Evolutionary conservation across 164 flowering plant species (phyloP), one percentile per base, ranked within the genome.

Genomic region (Aristolochia contorta): DNA sequence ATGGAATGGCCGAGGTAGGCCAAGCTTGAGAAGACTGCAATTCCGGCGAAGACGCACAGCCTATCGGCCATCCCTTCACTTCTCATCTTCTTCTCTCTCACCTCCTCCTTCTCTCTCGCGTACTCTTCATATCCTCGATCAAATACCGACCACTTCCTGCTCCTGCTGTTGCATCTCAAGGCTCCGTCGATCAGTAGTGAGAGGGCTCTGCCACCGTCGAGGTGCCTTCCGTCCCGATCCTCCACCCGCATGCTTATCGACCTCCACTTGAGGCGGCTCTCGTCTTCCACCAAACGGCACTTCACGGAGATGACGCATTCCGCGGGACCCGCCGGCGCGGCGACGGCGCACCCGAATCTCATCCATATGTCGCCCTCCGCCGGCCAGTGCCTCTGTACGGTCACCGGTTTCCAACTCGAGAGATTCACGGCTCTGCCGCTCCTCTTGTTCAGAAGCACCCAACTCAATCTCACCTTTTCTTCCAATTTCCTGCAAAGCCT

Each of bases 381-480:
- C 14, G 69, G 64, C 80, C 75, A 73, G 58, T 59, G 58, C 54
- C 64, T 63, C 56, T 68, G 63, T 16, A 67, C 66, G 21, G 32
- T 24, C 19, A 71, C 8, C 5, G 77, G 74, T 61, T 59, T 70
- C 77, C 73, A 73, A 59, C 75, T 73, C 0, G 77, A 73, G 14
- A 70, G 70, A 22, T 73, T 76, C 2, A 71, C 75, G 4, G 67
- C 58, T 54, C 55, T 68, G 1, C 73, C 67, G 12, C 14, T 51
- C 32, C 60, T 71, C 57, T 65, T 74, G 67, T 65, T 56, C 46
- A 71, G 16, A 22, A 71, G 9, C 54, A 77, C 65, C 74, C 80
- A 74, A 57, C 77, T 69, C 65, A 71, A 43, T 41, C 74, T 74
- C 52, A 74, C 37, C 16, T 64, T 61, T 22, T 66, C 50, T n/a